These are phyloP conservation scores for Linaria vulgaris DNA, from an alignment of 257 asterid species.

Conservation along the genomic window DNA sequence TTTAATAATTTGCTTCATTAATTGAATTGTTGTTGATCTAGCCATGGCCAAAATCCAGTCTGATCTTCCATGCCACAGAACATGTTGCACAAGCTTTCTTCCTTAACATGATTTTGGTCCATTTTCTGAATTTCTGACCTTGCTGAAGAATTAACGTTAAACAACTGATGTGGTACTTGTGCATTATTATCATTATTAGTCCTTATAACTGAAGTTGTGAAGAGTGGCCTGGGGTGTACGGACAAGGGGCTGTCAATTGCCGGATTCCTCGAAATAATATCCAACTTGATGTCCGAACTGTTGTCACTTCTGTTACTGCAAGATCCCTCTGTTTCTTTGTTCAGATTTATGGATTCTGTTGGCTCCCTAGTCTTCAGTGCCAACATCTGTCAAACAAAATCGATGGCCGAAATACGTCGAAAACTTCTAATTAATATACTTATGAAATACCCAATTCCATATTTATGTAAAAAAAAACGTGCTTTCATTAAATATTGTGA, in stretches of 20 bases:
- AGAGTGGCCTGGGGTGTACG: slow-evolving; percentile 46
- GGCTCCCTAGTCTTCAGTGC: slow-evolving; percentile 90
- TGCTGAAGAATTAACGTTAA: slow-evolving; percentile 42
- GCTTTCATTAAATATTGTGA: too few relatives aligned
- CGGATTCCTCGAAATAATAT: slow-evolving; percentile 52
- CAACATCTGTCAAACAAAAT: slow-evolving; percentile 52
- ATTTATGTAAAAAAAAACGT: too few relatives aligned
- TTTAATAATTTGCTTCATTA: too few relatives aligned
- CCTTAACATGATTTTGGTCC: slow-evolving; percentile 57
- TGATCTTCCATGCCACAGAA: slow-evolving; percentile 86
- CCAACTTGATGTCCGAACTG: slow-evolving; percentile 83
- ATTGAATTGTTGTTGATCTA: slow-evolving; percentile 79
- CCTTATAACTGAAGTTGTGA: slow-evolving; percentile 46
- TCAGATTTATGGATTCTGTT: slow-evolving; percentile 84
- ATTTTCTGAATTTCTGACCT: slow-evolving; percentile 48
- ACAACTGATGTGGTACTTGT: slow-evolving; percentile 42
- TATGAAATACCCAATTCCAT: too few relatives aligned
- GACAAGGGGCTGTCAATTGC: slow-evolving; percentile 65
- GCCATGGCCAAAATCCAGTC: slow-evolving; percentile 96
- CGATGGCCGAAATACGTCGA: neutral
- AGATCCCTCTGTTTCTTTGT: slow-evolving; percentile 96
- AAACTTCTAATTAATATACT: slow-evolving; percentile 8
- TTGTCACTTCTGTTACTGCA: slow-evolving; percentile 90
- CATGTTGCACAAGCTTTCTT: slow-evolving; percentile 84
- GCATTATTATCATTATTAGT: slow-evolving; percentile 26